Conservation (phyloP, 371 early-diverging fungal species). For the Conidiobolus incongruus region DNA sequence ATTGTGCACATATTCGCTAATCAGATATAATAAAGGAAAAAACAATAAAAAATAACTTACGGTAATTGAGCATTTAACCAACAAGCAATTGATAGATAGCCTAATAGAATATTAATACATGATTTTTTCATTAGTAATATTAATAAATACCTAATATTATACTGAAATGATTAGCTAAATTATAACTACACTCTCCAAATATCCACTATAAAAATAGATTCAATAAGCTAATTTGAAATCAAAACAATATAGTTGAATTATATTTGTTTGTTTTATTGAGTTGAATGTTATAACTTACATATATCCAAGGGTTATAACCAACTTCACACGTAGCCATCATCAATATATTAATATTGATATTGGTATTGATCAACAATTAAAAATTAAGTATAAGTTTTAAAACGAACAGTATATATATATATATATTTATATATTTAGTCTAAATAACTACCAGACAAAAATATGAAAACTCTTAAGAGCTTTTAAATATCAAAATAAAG, state of each 20-base stretch:
- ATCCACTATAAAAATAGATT: not conserved
- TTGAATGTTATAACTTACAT: no score
- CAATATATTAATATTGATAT: no score
- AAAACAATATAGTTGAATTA: not conserved
- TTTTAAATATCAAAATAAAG: no score
- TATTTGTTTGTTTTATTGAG: not conserved
- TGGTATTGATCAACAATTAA: no score
- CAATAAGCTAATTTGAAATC: not conserved
- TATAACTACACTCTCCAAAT: slow-evolving; percentile 1
- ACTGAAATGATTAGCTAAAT: not conserved
- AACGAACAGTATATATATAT: no score
- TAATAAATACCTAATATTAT: not conserved
- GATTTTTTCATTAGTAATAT: not conserved
- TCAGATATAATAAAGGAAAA: no score
- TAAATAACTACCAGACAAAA: no score
- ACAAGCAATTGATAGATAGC: slow-evolving; percentile 37
- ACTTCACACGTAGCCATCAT: no score
- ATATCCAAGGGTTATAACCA: not conserved
- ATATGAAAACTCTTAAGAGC: no score
- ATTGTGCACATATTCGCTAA: no score
- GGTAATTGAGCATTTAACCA: slow-evolving; percentile 66
- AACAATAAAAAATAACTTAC: slow-evolving; percentile 23
- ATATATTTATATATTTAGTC: no score
- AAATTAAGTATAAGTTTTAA: no score
- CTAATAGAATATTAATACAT: slow-evolving; percentile 14